phyloP scores from a whole-genome alignment of 441 rosid species.

The Viola pubescens region DNA sequence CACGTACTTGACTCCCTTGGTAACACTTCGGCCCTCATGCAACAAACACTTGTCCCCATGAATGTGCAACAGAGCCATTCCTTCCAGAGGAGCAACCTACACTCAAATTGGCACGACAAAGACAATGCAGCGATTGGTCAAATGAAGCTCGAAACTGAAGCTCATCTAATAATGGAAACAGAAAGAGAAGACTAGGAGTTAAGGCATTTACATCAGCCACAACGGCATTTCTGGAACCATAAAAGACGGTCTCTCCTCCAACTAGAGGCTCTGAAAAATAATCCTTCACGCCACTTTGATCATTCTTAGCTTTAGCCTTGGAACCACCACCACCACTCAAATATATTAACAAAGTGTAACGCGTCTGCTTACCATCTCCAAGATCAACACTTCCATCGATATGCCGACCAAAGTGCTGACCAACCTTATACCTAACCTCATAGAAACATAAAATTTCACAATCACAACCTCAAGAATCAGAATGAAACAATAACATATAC shows the following conservation, averaged over 20 bases:
- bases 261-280: slow-evolving; percentile 43
- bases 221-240: slow-evolving; percentile 59
- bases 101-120: slow-evolving; percentile 13
- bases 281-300: slow-evolving; percentile 27
- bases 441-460: slow-evolving; percentile 1
- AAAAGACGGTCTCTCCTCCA: slow-evolving; percentile 96
- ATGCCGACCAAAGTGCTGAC: slow-evolving; percentile 81
- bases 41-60: slow-evolving; percentile 89
- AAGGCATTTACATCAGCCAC: slow-evolving; percentile 58
- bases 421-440: slow-evolving; percentile 60
- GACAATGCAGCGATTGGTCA: neutral
- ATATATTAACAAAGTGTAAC: slow-evolving; percentile 78
- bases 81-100: slow-evolving; percentile 88
- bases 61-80: slow-evolving; percentile 86
- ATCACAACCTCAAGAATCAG: too few relatives aligned
- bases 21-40: slow-evolving; percentile 75
- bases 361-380: slow-evolving; percentile 63
- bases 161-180: neutral
- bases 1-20: slow-evolving; percentile 76
- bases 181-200: neutral
- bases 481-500: too few relatives aligned
- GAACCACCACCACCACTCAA: slow-evolving; percentile 43
- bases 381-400: slow-evolving; percentile 82
- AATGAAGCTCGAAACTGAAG: neutral
- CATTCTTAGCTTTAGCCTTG: slow-evolving; percentile 41